Base-by-base conservation (phyloP, 257 asterid species). In the Nicotiana undulata region DNA sequence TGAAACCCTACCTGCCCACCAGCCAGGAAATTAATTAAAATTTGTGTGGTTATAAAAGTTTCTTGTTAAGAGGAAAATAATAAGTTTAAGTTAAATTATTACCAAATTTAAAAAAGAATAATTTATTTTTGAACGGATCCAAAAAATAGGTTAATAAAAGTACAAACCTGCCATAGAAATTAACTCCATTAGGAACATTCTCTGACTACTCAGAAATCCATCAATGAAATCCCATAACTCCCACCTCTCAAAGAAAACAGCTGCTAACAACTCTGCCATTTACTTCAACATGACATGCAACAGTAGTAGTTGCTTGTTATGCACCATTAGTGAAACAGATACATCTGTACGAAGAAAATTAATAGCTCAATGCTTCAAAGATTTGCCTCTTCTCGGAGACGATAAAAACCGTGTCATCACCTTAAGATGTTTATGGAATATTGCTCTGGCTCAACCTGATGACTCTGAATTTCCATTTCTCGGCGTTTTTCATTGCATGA, bases 381-480 rank as follows among this genome's bases (percentile, higher is more conserved):
- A 80, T 15, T 76, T 86, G 80, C 80, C 59, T 77, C 85, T 80
- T 77, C 85, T 80, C 18, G 51, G 2, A n/a, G 81, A 80, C 9
- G 86, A 72, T 31, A 74, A 77, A 1, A 77, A 84, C 0, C 76
- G 82, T n/a, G 24, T 82, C 72, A 59, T 32, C 64, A 68, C 79
- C 52, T 58, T 87, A 79, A 80, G 22, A 10, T 51, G 79, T 32
- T 52, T 84, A 29, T 87, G 88, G 88, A 82, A 76, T 64, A 20
- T 20, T 26, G 88, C 89, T 15, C 5, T 84, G 51, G 64, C 88
- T 63, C 79, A 78, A 34, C 86, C 89, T 24, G 81, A 86, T 72
- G 84, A 83, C 18, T 31, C 82, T 4, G 83, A 85, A 66, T 63
- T 85, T 63, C 86, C 88, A 3, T 26, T 55, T 46, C 81, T 80